A percentile compares a stretch with the other conserved stretches of the same genome.
Evolutionary conservation across 2,329 filamentous ascomycete species (phyloP).

Genomic region (Colletotrichum sp.): DNA sequence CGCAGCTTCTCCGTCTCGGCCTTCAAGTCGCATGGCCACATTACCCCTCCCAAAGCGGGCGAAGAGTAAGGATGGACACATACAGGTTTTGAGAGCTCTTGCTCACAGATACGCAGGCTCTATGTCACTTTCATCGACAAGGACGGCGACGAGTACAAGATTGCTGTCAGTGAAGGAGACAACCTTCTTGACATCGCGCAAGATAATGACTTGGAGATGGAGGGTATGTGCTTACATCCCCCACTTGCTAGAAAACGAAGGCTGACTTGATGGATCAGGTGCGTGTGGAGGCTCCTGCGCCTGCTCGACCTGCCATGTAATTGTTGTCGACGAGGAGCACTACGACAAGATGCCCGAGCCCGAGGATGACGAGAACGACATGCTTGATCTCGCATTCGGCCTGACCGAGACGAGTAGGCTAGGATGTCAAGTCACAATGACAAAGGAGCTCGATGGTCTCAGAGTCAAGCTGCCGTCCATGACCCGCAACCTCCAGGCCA

Average conservation of each 20-base stretch:
- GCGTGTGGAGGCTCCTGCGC: conserved; percentile 95
- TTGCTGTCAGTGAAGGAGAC: conserved; percentile 84
- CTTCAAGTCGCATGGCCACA: conserved; percentile 72
- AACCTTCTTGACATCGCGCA: conserved; percentile 96
- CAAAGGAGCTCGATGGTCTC: conserved; percentile 85
- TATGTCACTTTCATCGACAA: conserved; percentile 95
- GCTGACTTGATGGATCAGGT: conserved; percentile 46
- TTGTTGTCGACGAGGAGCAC: conserved; percentile 74
- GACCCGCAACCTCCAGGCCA: conserved; percentile 95
- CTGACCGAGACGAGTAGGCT: conserved; percentile 83
- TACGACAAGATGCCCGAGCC: conserved; percentile 82
- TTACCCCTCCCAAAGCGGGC: conserved; percentile 83
- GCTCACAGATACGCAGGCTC: conserved; percentile 57
- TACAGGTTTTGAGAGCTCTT: not conserved
- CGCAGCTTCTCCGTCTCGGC: conserved; percentile 71
- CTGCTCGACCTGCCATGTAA: conserved; percentile 92
- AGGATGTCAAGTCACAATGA: conserved; percentile 93
- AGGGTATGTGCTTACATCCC: conserved; percentile 59
- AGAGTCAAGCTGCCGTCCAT: conserved; percentile 86
- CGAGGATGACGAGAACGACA: conserved; percentile 84
- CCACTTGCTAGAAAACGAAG: accelerated
- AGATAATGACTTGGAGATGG: conserved; percentile 95
- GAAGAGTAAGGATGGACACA: conserved; percentile 76
- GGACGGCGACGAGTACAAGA: conserved; percentile 75
- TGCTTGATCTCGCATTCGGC: conserved; percentile 90